Conservation (phyloP, 1,284 basidiomycete genomes). For the Vanrija pseudolonga region DNA sequence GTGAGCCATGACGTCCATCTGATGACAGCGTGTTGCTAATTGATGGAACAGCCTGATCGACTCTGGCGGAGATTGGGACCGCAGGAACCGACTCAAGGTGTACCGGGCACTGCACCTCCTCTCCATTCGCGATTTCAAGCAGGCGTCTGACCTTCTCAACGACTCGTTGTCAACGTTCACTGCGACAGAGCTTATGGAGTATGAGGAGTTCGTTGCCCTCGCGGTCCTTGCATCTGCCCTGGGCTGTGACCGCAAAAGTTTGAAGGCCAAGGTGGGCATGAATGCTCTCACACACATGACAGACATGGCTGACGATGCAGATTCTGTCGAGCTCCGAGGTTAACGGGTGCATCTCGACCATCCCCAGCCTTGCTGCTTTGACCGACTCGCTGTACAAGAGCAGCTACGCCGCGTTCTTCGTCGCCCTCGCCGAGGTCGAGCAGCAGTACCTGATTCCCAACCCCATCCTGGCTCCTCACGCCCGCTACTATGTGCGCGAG, state of each 20-base stretch:
- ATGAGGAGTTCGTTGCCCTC: constrained; percentile 86
- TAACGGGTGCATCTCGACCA: constrained; percentile 50
- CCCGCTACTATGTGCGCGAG: constrained; percentile 88
- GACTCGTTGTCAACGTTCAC: constrained; percentile 94
- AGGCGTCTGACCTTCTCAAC: constrained; percentile 71
- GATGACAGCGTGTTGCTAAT: background rate
- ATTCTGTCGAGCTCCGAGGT: constrained; percentile 58
- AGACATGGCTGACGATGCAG: constrained; percentile 28
- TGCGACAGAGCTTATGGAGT: constrained; percentile 81
- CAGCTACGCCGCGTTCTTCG: constrained; percentile 91
- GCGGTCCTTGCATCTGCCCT: constrained; percentile 78
- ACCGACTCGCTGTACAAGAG: constrained; percentile 74
- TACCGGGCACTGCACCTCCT: constrained; percentile 84
- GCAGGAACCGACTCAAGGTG: constrained; percentile 92
- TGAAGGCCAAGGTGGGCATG: constrained; percentile 80
- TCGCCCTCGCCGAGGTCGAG: constrained; percentile 83
- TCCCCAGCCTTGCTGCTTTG: constrained; percentile 53
- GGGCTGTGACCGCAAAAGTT: constrained; percentile 73
- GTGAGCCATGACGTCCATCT: constrained; percentile 52
- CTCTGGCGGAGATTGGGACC: constrained; percentile 96
- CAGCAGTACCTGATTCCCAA: constrained; percentile 81
- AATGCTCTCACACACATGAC: background rate
- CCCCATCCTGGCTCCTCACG: constrained; percentile 77
- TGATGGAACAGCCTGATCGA: constrained; percentile 70
- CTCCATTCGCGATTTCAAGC: constrained; percentile 72